Evolutionary conservation across 1,284 basidiomycete genomes (phyloP), one percentile per base, ranked within the genome.

Genomic region (Tilletia walkeri): DNA sequence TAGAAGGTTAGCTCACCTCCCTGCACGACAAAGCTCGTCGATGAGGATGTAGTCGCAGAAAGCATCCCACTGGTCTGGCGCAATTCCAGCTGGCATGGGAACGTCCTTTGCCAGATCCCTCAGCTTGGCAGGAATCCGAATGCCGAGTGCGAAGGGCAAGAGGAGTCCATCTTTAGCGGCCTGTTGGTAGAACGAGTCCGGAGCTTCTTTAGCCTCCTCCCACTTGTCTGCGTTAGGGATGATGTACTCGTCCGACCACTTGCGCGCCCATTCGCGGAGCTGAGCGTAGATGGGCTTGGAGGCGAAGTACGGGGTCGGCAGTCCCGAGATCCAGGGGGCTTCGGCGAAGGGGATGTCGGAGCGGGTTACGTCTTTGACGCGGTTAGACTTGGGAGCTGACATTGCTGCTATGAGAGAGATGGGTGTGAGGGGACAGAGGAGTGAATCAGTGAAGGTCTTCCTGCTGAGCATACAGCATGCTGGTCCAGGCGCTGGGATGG

Each of bases 11-110:
- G 56, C n/a, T 61, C 56, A 61, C 56, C 56, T 63, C n/a, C 59
- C 59, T 9, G 47, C 12, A 14, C 78, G 66, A 69, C 74, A 75
- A 53, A 80, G 69, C 66, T 80, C 78, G 59, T 80, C 78, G 70
- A 76, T 75, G 39, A 80, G 72, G 34, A 80, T 79, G 50, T 75
- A 78, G 68, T 80, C 78, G 70, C 78, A 77, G 50, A 80, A 74
- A 50, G 77, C 74, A 73, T 79, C 78, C 78, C 78, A 80, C 50
- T 79, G 76, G 16, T 73, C 72, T 6, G 70, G 65, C 50, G 69
- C 69, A 69, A 80, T 75, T 3, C 71, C 76, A 2, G 74, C 77
- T 0, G 78, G 78, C 61, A 80, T 50, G 0, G 24, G n/a, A 2
- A 78, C 71, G 24, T 71, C 74, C 10, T 65, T 73, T 5, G 76